Evolutionary conservation across 75 land plant species (phyloP).

Genomic region (Pinus taeda): DNA sequence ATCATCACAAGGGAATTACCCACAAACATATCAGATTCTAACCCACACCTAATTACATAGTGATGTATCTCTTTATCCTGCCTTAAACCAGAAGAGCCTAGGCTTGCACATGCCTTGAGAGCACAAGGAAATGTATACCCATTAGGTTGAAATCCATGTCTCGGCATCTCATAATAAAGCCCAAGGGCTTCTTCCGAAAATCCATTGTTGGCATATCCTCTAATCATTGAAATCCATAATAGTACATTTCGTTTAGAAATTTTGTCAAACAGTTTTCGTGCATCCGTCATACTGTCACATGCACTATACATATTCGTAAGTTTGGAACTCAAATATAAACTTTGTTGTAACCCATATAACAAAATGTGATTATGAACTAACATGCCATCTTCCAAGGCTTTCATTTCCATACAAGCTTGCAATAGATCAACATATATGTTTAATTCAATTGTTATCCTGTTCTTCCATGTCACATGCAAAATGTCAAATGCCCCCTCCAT

Average conservation of each 20-base stretch:
- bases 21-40: constrained; percentile 29
- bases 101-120: constrained; percentile 54
- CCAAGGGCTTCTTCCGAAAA: constrained; percentile 56
- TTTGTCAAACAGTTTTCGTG: constrained; percentile 7
- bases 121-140: constrained; percentile 51
- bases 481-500: background rate
- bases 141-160: constrained; percentile 55
- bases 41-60: constrained; percentile 34
- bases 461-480: background rate
- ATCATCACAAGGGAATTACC: constrained; percentile 48
- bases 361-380: constrained; percentile 60
- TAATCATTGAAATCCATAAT: constrained; percentile 62
- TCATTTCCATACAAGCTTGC: constrained; percentile 39
- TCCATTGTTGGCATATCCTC: constrained; percentile 53
- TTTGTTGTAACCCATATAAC: constrained; percentile 18
- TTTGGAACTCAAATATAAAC: background rate
- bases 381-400: constrained; percentile 30
- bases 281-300: background rate
- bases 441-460: background rate
- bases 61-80: constrained; percentile 62
- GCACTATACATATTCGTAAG: background rate
- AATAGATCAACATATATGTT: constrained; percentile 19
- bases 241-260: constrained; percentile 34
- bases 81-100: constrained; percentile 24
- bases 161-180: constrained; percentile 59